Conservation (phyloP, 2,329 filamentous ascomycete genomes). For the Arthrinium phaeospermum region DNA sequence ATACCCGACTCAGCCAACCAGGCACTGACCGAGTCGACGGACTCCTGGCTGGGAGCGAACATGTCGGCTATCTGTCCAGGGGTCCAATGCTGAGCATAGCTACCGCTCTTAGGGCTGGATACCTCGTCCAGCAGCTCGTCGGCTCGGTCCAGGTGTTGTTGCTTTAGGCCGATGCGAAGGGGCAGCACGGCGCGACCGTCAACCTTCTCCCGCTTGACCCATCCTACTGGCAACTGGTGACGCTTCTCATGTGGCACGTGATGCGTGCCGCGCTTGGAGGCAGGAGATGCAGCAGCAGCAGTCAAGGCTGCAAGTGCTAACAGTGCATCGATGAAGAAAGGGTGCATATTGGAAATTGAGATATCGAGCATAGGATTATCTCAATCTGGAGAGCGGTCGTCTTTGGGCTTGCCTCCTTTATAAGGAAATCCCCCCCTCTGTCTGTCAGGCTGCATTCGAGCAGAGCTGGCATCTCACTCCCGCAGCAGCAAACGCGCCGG, state of each 20-base stretch:
- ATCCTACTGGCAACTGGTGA: neutral
- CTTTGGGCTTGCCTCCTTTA: neutral
- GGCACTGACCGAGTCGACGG: neutral
- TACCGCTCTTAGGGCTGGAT: neutral
- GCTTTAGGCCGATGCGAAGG: conserved; percentile 20
- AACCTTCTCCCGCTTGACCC: neutral
- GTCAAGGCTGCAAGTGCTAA: neutral
- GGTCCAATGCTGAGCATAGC: conserved; percentile 22
- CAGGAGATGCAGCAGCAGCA: neutral
- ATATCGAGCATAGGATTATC: neutral
- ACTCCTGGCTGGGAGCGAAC: conserved; percentile 22
- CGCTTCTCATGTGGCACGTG: neutral
- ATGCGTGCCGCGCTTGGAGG: neutral
- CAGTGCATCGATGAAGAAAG: neutral
- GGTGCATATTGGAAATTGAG: neutral
- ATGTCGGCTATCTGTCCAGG: conserved; percentile 19
- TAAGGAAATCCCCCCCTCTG: too few species aligned
- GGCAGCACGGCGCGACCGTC: conserved; percentile 14
- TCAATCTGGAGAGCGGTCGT: neutral
- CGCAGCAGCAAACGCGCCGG: neutral
- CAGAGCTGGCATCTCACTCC: neutral
- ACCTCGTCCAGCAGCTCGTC: conserved; percentile 2
- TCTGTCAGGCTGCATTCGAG: neutral
- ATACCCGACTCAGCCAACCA: conserved; percentile 23
- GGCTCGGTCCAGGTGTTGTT: conserved; percentile 17